Conservation (phyloP, 208 protist species). For the Entamoeba histolytica region DNA sequence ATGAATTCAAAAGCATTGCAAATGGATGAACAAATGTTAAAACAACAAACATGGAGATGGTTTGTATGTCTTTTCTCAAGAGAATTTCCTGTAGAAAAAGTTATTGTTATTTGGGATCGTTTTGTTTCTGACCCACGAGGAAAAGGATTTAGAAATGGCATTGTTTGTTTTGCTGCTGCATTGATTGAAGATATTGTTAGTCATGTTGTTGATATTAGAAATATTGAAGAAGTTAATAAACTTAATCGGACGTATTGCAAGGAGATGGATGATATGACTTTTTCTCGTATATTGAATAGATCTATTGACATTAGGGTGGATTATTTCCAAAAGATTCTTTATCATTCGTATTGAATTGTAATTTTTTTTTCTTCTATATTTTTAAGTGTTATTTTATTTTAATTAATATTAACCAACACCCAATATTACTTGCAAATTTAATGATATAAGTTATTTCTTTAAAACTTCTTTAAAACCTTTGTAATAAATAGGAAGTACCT, state of each 20-base stretch:
- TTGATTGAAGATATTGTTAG: not conserved
- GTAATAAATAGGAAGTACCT: too few species aligned
- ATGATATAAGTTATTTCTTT: too few species aligned
- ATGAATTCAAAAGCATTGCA: not conserved
- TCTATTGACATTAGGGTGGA: not conserved
- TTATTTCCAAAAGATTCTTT: not conserved
- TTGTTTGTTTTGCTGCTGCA: not conserved
- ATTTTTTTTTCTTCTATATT: too few species aligned
- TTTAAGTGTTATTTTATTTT: too few species aligned
- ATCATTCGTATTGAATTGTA: too few species aligned
- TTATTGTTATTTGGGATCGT: not conserved
- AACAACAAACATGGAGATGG: not conserved
- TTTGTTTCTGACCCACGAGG: not conserved
- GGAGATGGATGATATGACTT: not conserved
- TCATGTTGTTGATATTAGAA: not conserved
- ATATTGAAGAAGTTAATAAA: not conserved
- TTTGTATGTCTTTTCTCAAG: not conserved
- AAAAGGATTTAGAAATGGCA: not conserved
- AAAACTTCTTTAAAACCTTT: too few species aligned
- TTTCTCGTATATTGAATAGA: not conserved
- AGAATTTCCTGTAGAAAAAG: not conserved
- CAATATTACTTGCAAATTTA: too few species aligned
- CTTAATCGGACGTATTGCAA: not conserved
- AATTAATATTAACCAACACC: too few species aligned
- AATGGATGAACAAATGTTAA: not conserved